These are phyloP conservation scores for Aureobasidium vineae DNA, from an alignment of 2,329 filamentous ascomycete genomes.

Conservation along the genomic window DNA sequence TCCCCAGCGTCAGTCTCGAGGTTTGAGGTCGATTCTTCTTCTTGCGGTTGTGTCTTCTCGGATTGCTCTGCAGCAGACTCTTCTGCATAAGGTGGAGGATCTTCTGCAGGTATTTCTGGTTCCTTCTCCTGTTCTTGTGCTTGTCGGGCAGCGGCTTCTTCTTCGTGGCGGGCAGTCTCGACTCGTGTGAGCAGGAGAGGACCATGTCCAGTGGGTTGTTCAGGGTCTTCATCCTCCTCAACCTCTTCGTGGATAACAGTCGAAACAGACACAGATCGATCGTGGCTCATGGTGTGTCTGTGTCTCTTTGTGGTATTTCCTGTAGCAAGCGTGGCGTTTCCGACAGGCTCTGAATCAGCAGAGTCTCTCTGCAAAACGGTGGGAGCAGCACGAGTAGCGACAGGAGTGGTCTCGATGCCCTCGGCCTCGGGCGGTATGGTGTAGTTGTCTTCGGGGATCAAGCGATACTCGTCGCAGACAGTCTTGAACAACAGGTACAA, in stretches of 20 bases:
- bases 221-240: conserved; percentile 55
- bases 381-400: conserved; percentile 15
- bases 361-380: conserved; percentile 13
- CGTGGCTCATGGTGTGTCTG: conserved; percentile 71
- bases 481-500: conserved; percentile 97
- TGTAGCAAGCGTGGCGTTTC: conserved; percentile 51
- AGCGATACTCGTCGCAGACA: conserved; percentile 85
- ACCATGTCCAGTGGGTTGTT: conserved; percentile 1
- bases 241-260: conserved; percentile 83
- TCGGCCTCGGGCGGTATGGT: conserved; percentile 93
- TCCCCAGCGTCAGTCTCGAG: background rate
- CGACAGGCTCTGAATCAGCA: conserved; percentile 36
- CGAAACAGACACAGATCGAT: conserved; percentile 68
- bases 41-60: conserved; percentile 26
- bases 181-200: conserved; percentile 1
- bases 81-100: conserved; percentile 18
- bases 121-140: background rate
- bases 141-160: background rate
- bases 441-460: conserved; percentile 92
- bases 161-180: conserved; percentile 5
- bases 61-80: conserved; percentile 34
- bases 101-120: conserved; percentile 8
- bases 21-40: conserved; percentile 13
- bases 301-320: conserved; percentile 77
- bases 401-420: conserved; percentile 60